Evolutionary conservation across 352 stramenopile genomes (phyloP).

Genomic region (Albugo laibachii): DNA sequence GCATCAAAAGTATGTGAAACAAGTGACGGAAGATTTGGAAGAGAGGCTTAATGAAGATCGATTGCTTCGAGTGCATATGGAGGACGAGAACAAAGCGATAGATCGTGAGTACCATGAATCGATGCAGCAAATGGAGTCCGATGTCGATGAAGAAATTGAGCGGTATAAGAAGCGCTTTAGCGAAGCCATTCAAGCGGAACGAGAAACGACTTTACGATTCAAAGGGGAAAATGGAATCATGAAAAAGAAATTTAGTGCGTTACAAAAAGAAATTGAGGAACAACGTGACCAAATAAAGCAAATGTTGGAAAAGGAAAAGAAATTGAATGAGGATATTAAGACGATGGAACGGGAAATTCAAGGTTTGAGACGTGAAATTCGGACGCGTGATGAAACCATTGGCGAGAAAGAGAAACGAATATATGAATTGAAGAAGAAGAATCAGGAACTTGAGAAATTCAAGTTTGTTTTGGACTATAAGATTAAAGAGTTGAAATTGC

Average conservation of each 20-base stretch:
- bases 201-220: constrained; percentile 75
- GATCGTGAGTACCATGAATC: constrained; percentile 56
- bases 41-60: constrained; percentile 77
- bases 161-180: constrained; percentile 76
- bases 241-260: constrained; percentile 82
- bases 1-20: constrained; percentile 65
- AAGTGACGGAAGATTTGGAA: constrained; percentile 85
- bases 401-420: constrained; percentile 90
- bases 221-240: constrained; percentile 88
- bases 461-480: constrained; percentile 95
- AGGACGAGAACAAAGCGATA: constrained; percentile 73
- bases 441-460: constrained; percentile 92
- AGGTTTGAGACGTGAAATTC: constrained; percentile 88
- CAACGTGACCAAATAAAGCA: constrained; percentile 80
- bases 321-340: constrained; percentile 72
- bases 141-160: constrained; percentile 79
- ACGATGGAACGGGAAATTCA: constrained; percentile 82
- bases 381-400: constrained; percentile 87
- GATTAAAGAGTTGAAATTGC: constrained; percentile 89
- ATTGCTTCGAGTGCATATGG: constrained; percentile 55
- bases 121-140: constrained; percentile 54
- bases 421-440: constrained; percentile 91
- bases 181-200: constrained; percentile 66
- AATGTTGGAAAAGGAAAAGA: constrained; percentile 76
- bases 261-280: constrained; percentile 85